Base-by-base conservation (phyloP, 352 stramenopile species). In the Phytophthora hybrid region DNA sequence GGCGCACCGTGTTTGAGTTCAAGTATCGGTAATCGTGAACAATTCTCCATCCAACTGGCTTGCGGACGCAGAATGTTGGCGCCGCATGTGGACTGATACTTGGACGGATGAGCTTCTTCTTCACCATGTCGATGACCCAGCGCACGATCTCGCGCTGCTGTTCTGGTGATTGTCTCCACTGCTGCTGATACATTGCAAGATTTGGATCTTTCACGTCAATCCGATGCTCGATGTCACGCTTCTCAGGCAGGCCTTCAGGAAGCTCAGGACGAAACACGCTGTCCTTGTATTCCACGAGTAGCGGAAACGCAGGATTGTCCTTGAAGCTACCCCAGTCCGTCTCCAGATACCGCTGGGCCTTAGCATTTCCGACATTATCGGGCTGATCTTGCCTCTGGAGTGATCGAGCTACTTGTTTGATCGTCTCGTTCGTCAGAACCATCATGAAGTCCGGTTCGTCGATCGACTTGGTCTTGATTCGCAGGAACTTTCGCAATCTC, bases 81-180 rank as follows among this genome's bases (percentile, higher is more conserved):
- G 37, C 37, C 5, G 37, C 37, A 6, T 44, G 34, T 11, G 34
- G 34, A 44, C 34, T 44, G 34, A 44, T 18, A 2, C 13, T 46
- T 18, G 37, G 37, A 18, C 13, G 13, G 0, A 46, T 46, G 37
- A 46, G 37, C 37, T 46, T 46, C 13, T 46, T 46, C 37, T 46
- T 46, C 37, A 46, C 37, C 37, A 46, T 46, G 37, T 7, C 37
- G 0, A 21, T 18, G 3, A 59, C 32, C 60, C 47, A 66, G 5
- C 18, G 29, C 6, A 59, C 19, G 9, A 59, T 66, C 6, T 62
- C 31, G 1, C 69, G 19, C 23, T 67, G 32, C 41, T 77, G 18
- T 18, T 81, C 74, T 2, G 32, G 49, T 3, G 58, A 59, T n/a
- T 64, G 52, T 11, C 67, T 10, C 14, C 21, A 70, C 13, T 77